Evolutionary conservation across 805 yeast genomes (phyloP), one percentile per base, ranked within the genome.

Genomic region (Yamadazyma paraphyllophila): DNA sequence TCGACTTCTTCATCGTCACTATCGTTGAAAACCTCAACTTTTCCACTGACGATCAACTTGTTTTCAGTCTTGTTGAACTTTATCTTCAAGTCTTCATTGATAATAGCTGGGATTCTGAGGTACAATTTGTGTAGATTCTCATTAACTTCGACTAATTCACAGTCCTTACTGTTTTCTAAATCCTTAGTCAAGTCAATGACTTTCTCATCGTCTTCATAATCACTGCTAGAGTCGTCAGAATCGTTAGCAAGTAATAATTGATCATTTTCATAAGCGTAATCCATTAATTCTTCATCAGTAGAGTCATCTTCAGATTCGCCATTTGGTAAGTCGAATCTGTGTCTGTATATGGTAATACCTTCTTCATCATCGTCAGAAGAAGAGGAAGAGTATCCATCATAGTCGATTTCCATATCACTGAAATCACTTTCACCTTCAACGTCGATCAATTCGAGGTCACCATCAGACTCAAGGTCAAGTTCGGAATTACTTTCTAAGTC

Each of bases 301-400:
- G 69, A 63, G 51, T 68, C 72, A 31, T 61, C 60, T 45, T 65
- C 58, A 35, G 50, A 49, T 49, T 49, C 55, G 33, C 62, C 58
- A 30, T 65, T 69, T 33, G 73, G 72, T 47, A 67, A 58, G 50
- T 66, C 74, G 41, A 67, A 67, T 46, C 63, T 62, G 53, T 69
- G 72, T 50, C 61, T 65, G 62, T 71, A 71, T 44, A 71, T 71
- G 27, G 75, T 71, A 47, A 68, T 48, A 25, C 75, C 76, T 55
- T 70, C 74, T 43, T 63, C 72, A 35, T 61, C 71, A 13, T 71
- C 63, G 16, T 63, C 59, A 24, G 58, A 61, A 27, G 66, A 60
- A 40, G 53, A 47, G n/a, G 58, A 61, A 29, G 66, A 60, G 38
- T 50, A 45, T 20, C 39, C 45, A 4, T 51, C 56, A 9, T 48